phyloP scores from a whole-genome alignment of 306 rosid species.

The Notholithocarpus densiflorus region DNA sequence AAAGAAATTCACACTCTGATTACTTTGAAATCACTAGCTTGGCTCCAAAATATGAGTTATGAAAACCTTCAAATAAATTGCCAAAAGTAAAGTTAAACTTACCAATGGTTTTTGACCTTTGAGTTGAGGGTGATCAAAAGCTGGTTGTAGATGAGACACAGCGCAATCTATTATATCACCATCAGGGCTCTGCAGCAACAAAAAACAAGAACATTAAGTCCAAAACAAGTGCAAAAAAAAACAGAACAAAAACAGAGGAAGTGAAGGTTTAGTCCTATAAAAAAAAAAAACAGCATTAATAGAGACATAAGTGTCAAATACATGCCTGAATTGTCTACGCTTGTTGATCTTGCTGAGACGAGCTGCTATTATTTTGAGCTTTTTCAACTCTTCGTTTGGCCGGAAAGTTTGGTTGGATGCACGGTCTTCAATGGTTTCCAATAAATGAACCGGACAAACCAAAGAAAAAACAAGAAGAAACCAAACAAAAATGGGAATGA shows the following conservation, averaged over 20 bases:
- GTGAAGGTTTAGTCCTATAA: not conserved
- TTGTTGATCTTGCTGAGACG: constrained; percentile 75
- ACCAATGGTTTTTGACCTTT: constrained; percentile 79
- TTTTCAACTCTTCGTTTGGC: constrained; percentile 55
- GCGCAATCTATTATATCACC: constrained; percentile 92
- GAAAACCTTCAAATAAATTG: not conserved
- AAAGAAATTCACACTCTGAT: not conserved
- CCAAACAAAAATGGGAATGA: constrained; percentile 47
- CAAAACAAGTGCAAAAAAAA: constrained; percentile 8
- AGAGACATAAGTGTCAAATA: not conserved
- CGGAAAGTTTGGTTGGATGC: constrained; percentile 50
- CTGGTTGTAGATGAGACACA: constrained; percentile 74
- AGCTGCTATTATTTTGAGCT: constrained; percentile 43
- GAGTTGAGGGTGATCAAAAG: constrained; percentile 85
- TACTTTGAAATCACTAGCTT: not conserved
- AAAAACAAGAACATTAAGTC: not conserved
- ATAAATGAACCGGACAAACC: constrained; percentile 48
- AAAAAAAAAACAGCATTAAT: not conserved
- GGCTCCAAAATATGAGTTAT: not conserved
- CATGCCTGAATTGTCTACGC: constrained; percentile 79
- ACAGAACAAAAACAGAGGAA: constrained; percentile 27
- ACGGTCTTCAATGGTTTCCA: constrained; percentile 20
- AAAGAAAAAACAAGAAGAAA: constrained; percentile 51
- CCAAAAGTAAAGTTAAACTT: not conserved
- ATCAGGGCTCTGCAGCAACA: constrained; percentile 59